Evolutionary conservation across 345 rosid genomes (phyloP), one percentile per base, ranked within the genome.

Genomic region (Citropsis articulata): DNA sequence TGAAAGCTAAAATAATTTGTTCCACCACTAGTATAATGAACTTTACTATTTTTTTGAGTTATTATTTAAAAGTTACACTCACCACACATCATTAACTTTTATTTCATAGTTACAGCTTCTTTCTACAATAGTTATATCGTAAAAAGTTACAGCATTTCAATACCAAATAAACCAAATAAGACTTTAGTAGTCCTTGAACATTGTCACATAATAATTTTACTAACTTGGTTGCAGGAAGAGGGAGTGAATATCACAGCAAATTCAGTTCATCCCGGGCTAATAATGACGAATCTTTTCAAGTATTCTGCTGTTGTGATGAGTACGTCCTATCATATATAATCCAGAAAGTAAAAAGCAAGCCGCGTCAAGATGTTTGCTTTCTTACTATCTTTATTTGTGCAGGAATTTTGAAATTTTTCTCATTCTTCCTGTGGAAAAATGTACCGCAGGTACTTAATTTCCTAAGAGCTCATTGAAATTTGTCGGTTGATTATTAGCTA

Each of bases 201-300:
- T 60, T 2, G 40, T 65, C 69, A 33, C 4, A 16, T 4, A 7
- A 35, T 33, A 8, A 45, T 53, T 45, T 40, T 25, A 25, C 22
- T 65, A 3, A 35, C 40, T 8, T 63, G 25, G 36, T n/a, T 28
- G 33, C 89, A 95, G 97, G 95, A 85, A 75, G 98, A 91, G 53
- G 95, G 95, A 16, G 89, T 80, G 14, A 91, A 92, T 79, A 88
- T 96, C 69, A 92, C 97, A 5, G 97, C 84, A n/a, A 96, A 94
- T 57, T 92, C 97, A 7, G 88, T 92, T 45, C 99, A 96, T 69
- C 99, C 99, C 2, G 99, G 99, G 27, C 74, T 96, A 57, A 96
- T 94, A 71, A 91, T 92, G 97, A 96, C 99, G 0, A 89, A 89
- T 81, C 97, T 96, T 67, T 87, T 94, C 80, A 89, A 81, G 81